Evolutionary conservation across 2,329 filamentous ascomycete genomes (phyloP), one percentile per base, ranked within the genome.

Genomic region (Fusarium coicis): DNA sequence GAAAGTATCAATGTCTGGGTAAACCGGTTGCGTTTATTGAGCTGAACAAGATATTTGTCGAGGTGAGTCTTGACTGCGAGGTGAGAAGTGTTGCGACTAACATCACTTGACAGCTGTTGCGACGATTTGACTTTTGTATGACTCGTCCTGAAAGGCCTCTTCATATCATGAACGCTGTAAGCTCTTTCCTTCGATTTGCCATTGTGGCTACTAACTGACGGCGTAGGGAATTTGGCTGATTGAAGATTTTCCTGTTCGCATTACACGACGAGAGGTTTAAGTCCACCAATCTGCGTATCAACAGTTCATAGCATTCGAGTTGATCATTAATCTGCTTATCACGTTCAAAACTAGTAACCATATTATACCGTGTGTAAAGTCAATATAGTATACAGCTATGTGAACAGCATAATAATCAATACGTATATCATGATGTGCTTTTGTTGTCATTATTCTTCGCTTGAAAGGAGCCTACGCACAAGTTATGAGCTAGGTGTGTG

Each of bases 1-100:
- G 84, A 1, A 77, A 75, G n/a, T 84, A 79, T 53, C 77, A 79
- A 37, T 85, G 84, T 30, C 67, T 84, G 1, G 83, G 83, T 0
- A 81, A 81, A 28, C 76, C 79, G 0, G 78, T 84, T 15, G 83
- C 84, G 1, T 62, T 79, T 23, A 78, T 85, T 37, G 82, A 85
- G 56, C 19, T 84, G 32, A 79, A 79, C 30, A 81, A 82, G 68
- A 70, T 78, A 4, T 76, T 84, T 23, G 83, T 85, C 28, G 85
- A 87, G 79, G 83, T 85, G 83, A 7, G 70, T 71, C 2, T 11
- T 5, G 18, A 16, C 44, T 8, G 6, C 4, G 9, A 11, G 19
- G 0, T 2, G 10, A 6, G 1, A 16, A 30, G 19, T 1, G 6
- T 11, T 16, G 12, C 26, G 28, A 23, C 62, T 67, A 21, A 71